Percentiles rank a stretch among this genome's conserved stretches.
Conservation (phyloP, 345 rosid genomes). For the Excoecaria cochinchinensis region DNA sequence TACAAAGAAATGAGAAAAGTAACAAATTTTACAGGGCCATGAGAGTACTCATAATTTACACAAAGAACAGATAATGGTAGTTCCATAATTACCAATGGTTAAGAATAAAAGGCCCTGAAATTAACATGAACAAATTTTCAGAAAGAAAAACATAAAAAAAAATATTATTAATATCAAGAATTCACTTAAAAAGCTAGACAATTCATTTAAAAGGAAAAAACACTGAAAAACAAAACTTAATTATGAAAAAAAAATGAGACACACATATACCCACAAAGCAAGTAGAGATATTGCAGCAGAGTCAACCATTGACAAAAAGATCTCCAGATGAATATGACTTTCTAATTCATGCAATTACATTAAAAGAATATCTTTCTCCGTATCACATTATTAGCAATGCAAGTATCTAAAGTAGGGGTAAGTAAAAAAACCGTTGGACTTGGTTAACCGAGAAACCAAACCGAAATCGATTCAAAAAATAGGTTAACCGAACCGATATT, state of each 20-base stretch:
- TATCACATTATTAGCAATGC: background rate
- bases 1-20: slow-evolving; percentile 2
- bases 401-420: no score
- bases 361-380: background rate
- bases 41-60: no score
- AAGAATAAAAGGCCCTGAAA: no score
- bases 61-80: no score
- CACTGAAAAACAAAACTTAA: background rate
- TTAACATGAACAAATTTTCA: background rate
- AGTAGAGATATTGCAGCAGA: background rate
- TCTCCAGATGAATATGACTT: background rate
- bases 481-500: no score
- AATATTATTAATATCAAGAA: background rate
- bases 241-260: background rate
- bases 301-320: background rate
- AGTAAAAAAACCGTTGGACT: no score
- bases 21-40: no score
- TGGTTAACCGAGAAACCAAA: no score
- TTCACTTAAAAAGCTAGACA: background rate
- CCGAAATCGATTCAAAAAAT: no score
- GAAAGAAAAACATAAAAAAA: background rate
- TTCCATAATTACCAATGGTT: no score
- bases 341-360: background rate
- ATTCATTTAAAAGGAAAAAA: background rate
- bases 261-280: background rate